phyloP scores from a whole-genome alignment of 2,329 filamentous ascomycete genomes.

The Amesomyces nigricolor region DNA sequence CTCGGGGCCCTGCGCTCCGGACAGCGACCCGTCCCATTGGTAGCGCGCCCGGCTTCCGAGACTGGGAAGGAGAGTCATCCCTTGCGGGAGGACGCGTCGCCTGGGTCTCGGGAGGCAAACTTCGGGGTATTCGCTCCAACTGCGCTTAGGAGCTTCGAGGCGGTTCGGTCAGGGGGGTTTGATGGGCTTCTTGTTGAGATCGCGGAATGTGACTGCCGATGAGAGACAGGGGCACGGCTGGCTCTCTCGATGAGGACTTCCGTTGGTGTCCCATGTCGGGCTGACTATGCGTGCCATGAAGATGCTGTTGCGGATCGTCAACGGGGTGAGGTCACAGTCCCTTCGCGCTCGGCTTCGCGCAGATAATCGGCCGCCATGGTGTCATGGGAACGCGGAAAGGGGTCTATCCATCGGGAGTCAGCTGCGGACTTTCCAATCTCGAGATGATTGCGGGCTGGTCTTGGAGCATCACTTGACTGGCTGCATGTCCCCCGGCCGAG shows the following conservation, averaged over 20 bases:
- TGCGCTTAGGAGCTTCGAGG: neutral
- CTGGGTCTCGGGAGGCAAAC: neutral
- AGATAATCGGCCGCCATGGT: neutral
- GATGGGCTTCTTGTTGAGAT: neutral
- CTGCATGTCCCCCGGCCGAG: constrained; percentile 5
- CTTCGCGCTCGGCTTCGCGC: neutral
- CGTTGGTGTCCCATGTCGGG: neutral
- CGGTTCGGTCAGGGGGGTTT: neutral
- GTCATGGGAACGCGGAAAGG: neutral
- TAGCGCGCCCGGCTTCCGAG: neutral
- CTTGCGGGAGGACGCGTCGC: neutral
- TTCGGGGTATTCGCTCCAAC: neutral
- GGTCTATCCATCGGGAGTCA: constrained; percentile 12
- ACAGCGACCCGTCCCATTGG: constrained; percentile 12
- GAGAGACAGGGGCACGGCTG: neutral
- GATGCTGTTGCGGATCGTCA: neutral
- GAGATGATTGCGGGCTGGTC: neutral
- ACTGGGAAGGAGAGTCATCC: neutral
- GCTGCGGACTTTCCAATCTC: constrained; percentile 4
- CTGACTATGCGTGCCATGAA: neutral
- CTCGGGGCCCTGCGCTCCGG: neutral
- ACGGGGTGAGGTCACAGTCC: constrained; percentile 1
- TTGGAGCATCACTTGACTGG: constrained; percentile 14
- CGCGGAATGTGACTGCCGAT: neutral
- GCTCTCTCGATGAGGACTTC: neutral